Conservation (phyloP, 2,329 filamentous ascomycete species). For the Aspergillus luchuensis region DNA sequence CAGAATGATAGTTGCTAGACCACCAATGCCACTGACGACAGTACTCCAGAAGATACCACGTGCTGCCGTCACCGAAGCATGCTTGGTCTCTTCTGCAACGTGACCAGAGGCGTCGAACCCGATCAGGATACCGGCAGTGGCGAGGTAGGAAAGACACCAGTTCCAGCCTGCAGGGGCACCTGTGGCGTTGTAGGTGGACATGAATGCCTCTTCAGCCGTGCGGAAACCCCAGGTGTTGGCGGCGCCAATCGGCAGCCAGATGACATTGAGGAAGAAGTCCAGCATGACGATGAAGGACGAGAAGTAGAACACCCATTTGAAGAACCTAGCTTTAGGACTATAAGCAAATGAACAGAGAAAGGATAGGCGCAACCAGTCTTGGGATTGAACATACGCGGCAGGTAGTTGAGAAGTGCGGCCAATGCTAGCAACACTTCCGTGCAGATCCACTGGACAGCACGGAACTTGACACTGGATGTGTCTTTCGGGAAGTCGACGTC, state of each 20-base stretch:
- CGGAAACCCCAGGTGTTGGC: slow-evolving; percentile 60
- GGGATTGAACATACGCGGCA: slow-evolving; percentile 48
- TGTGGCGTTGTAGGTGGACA: slow-evolving; percentile 62
- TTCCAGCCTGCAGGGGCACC: slow-evolving; percentile 61
- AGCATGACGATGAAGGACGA: slow-evolving; percentile 52
- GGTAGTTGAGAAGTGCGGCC: slow-evolving; percentile 54
- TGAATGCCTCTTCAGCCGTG: slow-evolving; percentile 61
- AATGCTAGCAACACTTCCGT: slow-evolving; percentile 55
- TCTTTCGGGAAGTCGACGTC: slow-evolving; percentile 58
- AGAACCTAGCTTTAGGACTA: slow-evolving; percentile 43
- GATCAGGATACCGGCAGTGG: slow-evolving; percentile 62
- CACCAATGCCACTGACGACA: slow-evolving; percentile 58
- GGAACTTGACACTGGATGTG: slow-evolving; percentile 56
- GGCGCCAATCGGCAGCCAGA: slow-evolving; percentile 63
- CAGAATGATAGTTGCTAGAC: slow-evolving; percentile 58
- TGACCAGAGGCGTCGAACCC: slow-evolving; percentile 64
- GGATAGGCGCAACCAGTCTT: neutral
- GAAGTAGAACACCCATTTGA: slow-evolving; percentile 41
- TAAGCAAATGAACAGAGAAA: slow-evolving; percentile 1
- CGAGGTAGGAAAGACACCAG: slow-evolving; percentile 64
- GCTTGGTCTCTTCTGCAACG: slow-evolving; percentile 63
- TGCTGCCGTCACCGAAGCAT: slow-evolving; percentile 53
- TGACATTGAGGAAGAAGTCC: slow-evolving; percentile 62
- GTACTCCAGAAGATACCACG: slow-evolving; percentile 64
- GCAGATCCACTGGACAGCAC: slow-evolving; percentile 63